Percentiles rank a stretch among this genome's conserved stretches.
These are phyloP conservation scores for Lipomyces kockii DNA, from an alignment of 805 yeast genomes.

Conservation along the genomic window DNA sequence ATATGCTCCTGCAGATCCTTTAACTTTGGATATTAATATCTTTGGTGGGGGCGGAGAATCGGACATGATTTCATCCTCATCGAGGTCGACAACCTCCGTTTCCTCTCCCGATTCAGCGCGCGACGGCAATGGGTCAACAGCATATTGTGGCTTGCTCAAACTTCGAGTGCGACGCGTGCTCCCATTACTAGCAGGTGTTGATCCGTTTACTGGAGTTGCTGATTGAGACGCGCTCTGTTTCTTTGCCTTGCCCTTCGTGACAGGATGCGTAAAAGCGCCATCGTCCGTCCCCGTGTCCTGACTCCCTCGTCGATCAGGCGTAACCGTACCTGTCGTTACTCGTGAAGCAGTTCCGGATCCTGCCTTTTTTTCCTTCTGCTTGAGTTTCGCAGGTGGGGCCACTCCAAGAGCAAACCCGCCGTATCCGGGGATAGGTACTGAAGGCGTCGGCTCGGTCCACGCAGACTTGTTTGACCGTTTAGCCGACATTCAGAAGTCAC, in stretches of 20 bases:
- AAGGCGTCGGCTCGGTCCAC: constrained; percentile 58
- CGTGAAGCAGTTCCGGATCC: constrained; percentile 27
- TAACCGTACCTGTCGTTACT: constrained; percentile 4
- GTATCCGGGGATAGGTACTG: constrained; percentile 60
- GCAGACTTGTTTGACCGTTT: constrained; percentile 7
- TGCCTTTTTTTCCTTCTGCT: constrained; percentile 57
- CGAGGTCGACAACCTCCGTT: neutral
- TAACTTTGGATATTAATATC: constrained; percentile 4
- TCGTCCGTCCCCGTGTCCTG: constrained; percentile 1
- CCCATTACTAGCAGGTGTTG: neutral
- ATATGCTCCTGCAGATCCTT: neutral
- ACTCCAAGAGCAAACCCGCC: constrained; percentile 76
- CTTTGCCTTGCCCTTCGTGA: constrained; percentile 1
- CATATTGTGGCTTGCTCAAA: constrained; percentile 5
- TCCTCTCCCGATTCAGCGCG: constrained; percentile 2
- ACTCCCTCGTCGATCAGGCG: constrained; percentile 12
- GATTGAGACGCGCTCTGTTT: neutral
- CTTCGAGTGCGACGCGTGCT: constrained; percentile 4
- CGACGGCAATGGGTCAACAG: neutral
- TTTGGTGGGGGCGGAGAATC: constrained; percentile 7
- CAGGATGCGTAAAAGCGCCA: neutral
- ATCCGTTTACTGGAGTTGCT: neutral
- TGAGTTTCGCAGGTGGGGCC: constrained; percentile 67
- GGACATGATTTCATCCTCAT: constrained; percentile 9
- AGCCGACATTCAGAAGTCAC: constrained; percentile 7